These are phyloP conservation scores for Colletotrichum phormii DNA, from an alignment of 2,329 filamentous ascomycete genomes.

Conservation along the genomic window DNA sequence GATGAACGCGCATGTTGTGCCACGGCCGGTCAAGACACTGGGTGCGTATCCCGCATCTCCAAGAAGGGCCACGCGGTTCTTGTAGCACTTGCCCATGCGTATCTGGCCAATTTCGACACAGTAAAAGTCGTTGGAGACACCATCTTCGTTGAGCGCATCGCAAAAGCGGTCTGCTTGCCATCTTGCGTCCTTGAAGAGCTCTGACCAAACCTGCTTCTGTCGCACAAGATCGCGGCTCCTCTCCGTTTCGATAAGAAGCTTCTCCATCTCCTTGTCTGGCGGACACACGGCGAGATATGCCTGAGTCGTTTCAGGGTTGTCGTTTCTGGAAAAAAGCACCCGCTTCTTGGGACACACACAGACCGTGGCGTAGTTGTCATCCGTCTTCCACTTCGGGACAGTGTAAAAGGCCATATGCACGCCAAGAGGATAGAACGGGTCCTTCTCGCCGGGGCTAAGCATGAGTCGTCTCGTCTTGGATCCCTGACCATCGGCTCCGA, in stretches of 20 bases:
- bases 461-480: constrained; percentile 60
- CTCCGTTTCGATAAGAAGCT: constrained; percentile 3
- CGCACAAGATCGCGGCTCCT: constrained; percentile 31
- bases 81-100: constrained; percentile 55
- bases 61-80: constrained; percentile 60
- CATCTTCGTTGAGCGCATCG: constrained; percentile 38
- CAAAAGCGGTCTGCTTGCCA: constrained; percentile 60
- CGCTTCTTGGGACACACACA: constrained; percentile 17
- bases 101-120: constrained; percentile 57
- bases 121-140: constrained; percentile 60
- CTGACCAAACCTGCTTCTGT: constrained; percentile 47
- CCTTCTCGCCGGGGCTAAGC: constrained; percentile 41
- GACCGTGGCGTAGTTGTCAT: constrained; percentile 33
- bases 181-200: constrained; percentile 45
- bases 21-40: constrained; percentile 59
- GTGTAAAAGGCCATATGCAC: constrained; percentile 48
- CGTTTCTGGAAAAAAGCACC: constrained; percentile 16
- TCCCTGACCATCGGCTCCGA: constrained; percentile 67
- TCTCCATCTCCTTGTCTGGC: constrained; percentile 9
- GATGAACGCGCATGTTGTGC: constrained; percentile 60
- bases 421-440: constrained; percentile 43
- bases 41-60: constrained; percentile 67
- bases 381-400: constrained; percentile 40
- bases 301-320: constrained; percentile 35
- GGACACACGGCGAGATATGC: constrained; percentile 27